Evolutionary conservation across 441 rosid genomes (phyloP).

Genomic region (Kokia cookei): DNA sequence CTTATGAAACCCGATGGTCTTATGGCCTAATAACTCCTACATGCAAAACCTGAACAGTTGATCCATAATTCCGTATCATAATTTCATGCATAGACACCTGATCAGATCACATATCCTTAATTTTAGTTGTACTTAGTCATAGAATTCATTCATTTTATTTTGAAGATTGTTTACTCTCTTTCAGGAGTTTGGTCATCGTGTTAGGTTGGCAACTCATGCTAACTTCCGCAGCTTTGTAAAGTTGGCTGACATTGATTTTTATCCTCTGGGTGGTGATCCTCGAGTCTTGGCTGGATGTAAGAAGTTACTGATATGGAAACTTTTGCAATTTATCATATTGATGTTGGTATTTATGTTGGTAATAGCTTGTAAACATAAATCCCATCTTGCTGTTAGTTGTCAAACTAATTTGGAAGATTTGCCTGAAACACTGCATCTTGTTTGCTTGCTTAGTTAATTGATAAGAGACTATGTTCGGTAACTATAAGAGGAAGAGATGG

Average conservation of each 20-base stretch:
- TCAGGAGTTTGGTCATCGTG: conserved; percentile 96
- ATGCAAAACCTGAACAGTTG: not conserved
- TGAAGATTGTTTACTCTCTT: conserved; percentile 11
- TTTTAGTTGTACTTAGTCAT: not conserved
- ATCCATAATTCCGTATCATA: not conserved
- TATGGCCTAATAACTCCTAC: not conserved
- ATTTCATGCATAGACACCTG: not conserved
- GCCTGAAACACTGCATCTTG: not conserved
- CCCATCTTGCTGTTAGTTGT: not conserved
- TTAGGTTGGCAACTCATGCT: conserved; percentile 93
- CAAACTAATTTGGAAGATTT: not conserved
- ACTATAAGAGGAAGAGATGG: not conserved
- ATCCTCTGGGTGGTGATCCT: conserved; percentile 97
- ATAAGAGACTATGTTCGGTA: not conserved
- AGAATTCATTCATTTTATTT: not conserved
- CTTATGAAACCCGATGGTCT: not conserved
- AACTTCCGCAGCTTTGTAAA: conserved; percentile 77
- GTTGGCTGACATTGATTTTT: conserved; percentile 85
- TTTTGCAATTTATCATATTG: not conserved
- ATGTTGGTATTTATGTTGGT: not conserved
- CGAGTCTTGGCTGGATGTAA: conserved; percentile 96
- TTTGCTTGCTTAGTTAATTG: not conserved
- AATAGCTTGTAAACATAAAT: not conserved
- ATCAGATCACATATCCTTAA: not conserved
- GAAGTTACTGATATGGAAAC: conserved; percentile 25